Conservation (phyloP, 2,329 filamentous ascomycete genomes). For the Stemphylium vesicarium region DNA sequence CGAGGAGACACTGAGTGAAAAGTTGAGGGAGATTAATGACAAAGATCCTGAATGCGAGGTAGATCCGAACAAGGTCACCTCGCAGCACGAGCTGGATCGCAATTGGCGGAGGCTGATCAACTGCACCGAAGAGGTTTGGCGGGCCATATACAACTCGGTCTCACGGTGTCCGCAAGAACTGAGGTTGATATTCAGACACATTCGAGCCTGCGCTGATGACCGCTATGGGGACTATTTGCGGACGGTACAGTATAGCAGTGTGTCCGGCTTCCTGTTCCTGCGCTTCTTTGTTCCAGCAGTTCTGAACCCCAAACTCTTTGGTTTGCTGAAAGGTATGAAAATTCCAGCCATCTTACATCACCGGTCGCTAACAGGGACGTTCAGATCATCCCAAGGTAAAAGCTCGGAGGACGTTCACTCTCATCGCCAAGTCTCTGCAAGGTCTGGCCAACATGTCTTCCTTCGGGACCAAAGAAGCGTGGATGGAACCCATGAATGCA, state of each 20-base stretch:
- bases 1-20: conserved; percentile 83
- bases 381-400: conserved; percentile 80
- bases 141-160: conserved; percentile 77
- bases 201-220: conserved; percentile 90
- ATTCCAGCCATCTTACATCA: not conserved
- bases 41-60: conserved; percentile 93
- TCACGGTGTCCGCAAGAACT: conserved; percentile 79
- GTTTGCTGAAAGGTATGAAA: conserved; percentile 71
- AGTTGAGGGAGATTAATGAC: conserved; percentile 87
- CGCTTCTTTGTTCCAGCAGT: conserved; percentile 97
- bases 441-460: conserved; percentile 88
- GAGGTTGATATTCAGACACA: conserved; percentile 85
- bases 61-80: conserved; percentile 78
- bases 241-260: conserved; percentile 89
- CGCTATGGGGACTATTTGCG: conserved; percentile 91
- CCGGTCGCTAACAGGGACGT: conserved; percentile 12
- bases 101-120: conserved; percentile 82
- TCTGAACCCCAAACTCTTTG: conserved; percentile 91
- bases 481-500: conserved; percentile 98
- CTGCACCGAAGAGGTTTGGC: conserved; percentile 84
- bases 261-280: conserved; percentile 92
- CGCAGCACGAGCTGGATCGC: conserved; percentile 73
- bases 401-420: conserved; percentile 84
- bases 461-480: conserved; percentile 94
- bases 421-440: conserved; percentile 91